Evolutionary conservation across 768 basidiomycete genomes (phyloP).

Genomic region (Psilocybe azurescens): DNA sequence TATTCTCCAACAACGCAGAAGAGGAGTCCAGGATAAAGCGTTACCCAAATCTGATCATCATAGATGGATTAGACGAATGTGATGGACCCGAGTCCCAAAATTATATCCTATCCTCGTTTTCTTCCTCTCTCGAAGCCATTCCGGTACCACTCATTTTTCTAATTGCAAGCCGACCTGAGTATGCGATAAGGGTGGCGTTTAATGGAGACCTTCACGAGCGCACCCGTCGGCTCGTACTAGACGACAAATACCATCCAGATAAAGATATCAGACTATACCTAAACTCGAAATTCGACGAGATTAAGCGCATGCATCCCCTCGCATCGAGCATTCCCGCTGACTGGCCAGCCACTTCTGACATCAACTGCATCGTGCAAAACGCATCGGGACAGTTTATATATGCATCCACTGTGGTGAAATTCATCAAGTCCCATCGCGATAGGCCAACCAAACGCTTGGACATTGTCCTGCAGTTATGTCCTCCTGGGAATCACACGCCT

Average conservation of each 20-base stretch:
- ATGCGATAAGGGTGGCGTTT: neutral
- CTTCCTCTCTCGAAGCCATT: neutral
- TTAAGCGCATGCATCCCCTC: neutral
- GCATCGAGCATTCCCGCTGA: neutral
- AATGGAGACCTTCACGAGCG: neutral
- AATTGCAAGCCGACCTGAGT: slow-evolving; percentile 3
- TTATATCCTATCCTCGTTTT: neutral
- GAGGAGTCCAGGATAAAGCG: no score
- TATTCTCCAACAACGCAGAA: neutral
- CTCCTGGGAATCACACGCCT: neutral
- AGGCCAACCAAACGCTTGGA: neutral
- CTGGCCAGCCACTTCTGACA: neutral
- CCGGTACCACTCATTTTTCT: neutral
- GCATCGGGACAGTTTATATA: slow-evolving; percentile 12
- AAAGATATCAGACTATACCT: slow-evolving; percentile 4
- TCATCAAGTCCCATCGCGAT: neutral
- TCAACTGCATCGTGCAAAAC: neutral
- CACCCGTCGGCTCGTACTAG: slow-evolving; percentile 1
- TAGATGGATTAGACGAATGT: slow-evolving; percentile 1
- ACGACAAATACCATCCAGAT: slow-evolving; percentile 4
- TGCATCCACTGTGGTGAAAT: slow-evolving; percentile 10
- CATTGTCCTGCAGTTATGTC: neutral
- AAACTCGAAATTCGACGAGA: slow-evolving; percentile 2
- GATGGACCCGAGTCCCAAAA: no score
- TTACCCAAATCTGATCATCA: neutral